phyloP scores from a whole-genome alignment of 148 eudicot species.

The Vaccinium myrtillus region DNA sequence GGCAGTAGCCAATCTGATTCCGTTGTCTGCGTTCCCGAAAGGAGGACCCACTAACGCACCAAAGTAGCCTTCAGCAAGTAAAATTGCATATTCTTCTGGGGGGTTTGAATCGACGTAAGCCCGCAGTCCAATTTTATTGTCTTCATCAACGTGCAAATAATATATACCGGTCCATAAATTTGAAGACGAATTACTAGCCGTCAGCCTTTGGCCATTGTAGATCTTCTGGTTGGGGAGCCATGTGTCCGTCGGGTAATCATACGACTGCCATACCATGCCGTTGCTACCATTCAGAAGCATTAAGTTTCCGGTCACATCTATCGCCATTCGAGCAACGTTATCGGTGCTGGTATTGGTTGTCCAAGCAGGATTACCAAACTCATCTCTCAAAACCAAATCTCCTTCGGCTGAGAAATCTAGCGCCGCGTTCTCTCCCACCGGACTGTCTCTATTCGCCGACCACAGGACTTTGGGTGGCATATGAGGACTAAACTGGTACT shows the following conservation, averaged over 20 bases:
- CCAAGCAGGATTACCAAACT: constrained; percentile 28
- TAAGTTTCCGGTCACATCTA: background rate
- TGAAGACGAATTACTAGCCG: background rate
- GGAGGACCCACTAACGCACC: too few relatives aligned
- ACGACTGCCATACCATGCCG: constrained; percentile 29
- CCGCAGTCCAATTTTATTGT: background rate
- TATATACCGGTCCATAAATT: constrained; percentile 8
- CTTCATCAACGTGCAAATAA: background rate
- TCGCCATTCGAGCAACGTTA: constrained; percentile 15
- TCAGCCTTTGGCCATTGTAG: background rate
- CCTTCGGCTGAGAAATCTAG: constrained; percentile 20
- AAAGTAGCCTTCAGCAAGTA: too few relatives aligned
- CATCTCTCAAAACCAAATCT: constrained; percentile 25
- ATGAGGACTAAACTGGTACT: background rate
- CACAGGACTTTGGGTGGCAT: constrained; percentile 25
- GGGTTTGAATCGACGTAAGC: constrained; percentile 17
- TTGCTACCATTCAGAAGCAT: constrained; percentile 9
- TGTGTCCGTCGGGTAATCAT: constrained; percentile 28
- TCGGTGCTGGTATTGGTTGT: constrained; percentile 22
- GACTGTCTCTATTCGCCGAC: constrained; percentile 32
- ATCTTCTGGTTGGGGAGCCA: constrained; percentile 20
- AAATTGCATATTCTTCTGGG: background rate
- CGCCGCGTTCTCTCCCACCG: constrained; percentile 16
- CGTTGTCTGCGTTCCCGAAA: too few relatives aligned
- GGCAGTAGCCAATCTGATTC: too few relatives aligned